A percentile compares a stretch with the other conserved stretches of the same genome.
These are phyloP conservation scores for Backusella sp. DNA, from an alignment of 192 early-diverging fungal genomes.

Conservation along the genomic window DNA sequence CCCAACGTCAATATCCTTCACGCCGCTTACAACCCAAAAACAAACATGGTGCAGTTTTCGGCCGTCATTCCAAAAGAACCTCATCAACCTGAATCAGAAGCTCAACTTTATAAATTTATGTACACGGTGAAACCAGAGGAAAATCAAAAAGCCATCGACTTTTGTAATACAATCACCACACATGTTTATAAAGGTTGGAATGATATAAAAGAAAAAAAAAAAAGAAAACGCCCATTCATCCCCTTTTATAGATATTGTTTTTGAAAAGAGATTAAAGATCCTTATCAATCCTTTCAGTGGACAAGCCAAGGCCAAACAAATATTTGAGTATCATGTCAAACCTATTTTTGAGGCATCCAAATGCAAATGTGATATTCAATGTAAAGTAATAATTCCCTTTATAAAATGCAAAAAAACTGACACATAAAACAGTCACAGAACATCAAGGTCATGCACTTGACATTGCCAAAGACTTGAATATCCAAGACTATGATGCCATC, in stretches of 20 bases:
- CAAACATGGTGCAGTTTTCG: slow-evolving; percentile 26
- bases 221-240: too few relatives aligned
- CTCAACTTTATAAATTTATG: slow-evolving; percentile 27
- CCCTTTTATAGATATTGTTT: slow-evolving; percentile 4
- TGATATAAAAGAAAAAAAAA: neutral
- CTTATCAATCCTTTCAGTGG: slow-evolving; percentile 78
- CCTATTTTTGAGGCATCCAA: slow-evolving; percentile 67
- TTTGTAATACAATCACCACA: slow-evolving; percentile 20
- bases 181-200: slow-evolving; percentile 21
- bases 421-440: slow-evolving; percentile 51
- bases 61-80: slow-evolving; percentile 23
- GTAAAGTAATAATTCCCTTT: slow-evolving; percentile 38
- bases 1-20: slow-evolving; percentile 19
- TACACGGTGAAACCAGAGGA: slow-evolving; percentile 17
- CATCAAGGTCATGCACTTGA: slow-evolving; percentile 58
- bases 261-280: slow-evolving; percentile 46
- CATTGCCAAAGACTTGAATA: slow-evolving; percentile 55
- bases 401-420: neutral
- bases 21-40: neutral
- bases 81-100: neutral
- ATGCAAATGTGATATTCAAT: slow-evolving; percentile 45
- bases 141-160: slow-evolving; percentile 15
- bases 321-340: slow-evolving; percentile 50
- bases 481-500: slow-evolving; percentile 55
- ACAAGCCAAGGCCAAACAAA: slow-evolving; percentile 56